These are phyloP conservation scores for Penicillium sp. DNA, from an alignment of 2,329 filamentous ascomycete species.

Conservation along the genomic window DNA sequence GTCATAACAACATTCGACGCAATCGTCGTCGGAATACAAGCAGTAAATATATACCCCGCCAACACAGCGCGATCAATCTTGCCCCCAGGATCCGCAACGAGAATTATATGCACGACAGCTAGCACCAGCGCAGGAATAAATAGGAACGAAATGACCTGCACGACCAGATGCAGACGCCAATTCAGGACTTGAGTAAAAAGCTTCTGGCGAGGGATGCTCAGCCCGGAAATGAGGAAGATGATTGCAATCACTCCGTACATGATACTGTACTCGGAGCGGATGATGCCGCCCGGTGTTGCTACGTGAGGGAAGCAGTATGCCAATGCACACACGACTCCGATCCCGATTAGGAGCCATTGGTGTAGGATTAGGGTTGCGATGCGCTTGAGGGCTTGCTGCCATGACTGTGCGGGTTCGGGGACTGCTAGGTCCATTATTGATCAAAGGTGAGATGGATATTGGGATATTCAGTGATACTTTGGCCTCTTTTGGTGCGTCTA, in stretches of 20 bases:
- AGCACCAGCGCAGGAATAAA: constrained; percentile 64
- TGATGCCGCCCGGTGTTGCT: constrained; percentile 47
- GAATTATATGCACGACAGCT: constrained; percentile 53
- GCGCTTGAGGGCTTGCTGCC: constrained; percentile 19
- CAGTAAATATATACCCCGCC: constrained; percentile 65
- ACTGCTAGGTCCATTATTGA: neutral
- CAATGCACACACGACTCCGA: constrained; percentile 54
- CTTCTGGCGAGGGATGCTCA: constrained; percentile 64
- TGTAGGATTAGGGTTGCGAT: constrained; percentile 40
- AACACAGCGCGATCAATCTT: constrained; percentile 63
- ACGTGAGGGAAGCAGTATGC: constrained; percentile 56
- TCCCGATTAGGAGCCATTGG: constrained; percentile 66
- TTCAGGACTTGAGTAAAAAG: constrained; percentile 62
- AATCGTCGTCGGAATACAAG: constrained; percentile 71
- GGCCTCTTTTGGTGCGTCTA: neutral
- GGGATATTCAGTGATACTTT: neutral
- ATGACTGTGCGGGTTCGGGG: neutral
- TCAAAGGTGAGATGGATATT: too few species aligned
- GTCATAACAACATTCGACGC: constrained; percentile 75
- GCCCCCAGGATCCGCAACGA: constrained; percentile 46
- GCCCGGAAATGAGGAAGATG: constrained; percentile 70
- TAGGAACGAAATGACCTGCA: constrained; percentile 67
- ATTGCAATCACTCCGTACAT: constrained; percentile 67
- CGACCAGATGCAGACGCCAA: constrained; percentile 66
- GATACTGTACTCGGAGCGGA: constrained; percentile 47